Evolutionary conservation across 306 rosid genomes (phyloP), one percentile per base, ranked within the genome.

Genomic region (Malus domestica): DNA sequence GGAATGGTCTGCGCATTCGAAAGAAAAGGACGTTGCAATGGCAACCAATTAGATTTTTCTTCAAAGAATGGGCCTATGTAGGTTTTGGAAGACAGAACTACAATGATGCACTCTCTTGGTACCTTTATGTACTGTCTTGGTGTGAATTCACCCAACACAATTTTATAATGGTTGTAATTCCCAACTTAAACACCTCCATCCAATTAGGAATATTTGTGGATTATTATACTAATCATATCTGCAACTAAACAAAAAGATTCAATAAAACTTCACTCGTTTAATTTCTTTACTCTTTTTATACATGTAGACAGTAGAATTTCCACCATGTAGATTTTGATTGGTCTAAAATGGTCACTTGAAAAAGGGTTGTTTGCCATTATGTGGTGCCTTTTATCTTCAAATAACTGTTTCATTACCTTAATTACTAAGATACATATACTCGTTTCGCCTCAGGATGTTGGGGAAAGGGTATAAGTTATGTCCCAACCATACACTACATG

Each of bases 121-220:
- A n/a, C 61, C 76, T 64, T 62, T 45, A 25, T 32, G 18, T 75
- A 65, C 59, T 61, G 61, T 75, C 5, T 75, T 64, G 13, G 42
- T 27, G 38, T 29, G 10, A 27, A 40, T 32, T 20, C 13, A 63
- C 32, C 2, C 11, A 18, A 19, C 69, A 65, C 69, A 78, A 58
- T 60, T 22, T 44, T 67, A 64, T 60, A 57, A 40, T 15, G 68
- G 60, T 20, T 32, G 22, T 35, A 68, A 72, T 81, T 74, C 61
- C 54, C 58, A 62, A 62, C 79, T 49, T 72, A 67, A 67, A 71
- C 71, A 60, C 67, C 84, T 68, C 71, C 80, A 72, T 68, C 73
- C 72, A 68, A 62, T 72, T 45, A 72, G 60, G 45, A 70, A 55
- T 54, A 49, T 72, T 76, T 69, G 25, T 30, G 62, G 63, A 5